A percentile compares a stretch with the other conserved stretches of the same genome.
Conservation (phyloP, 2,329 filamentous ascomycete species). For the Talaromyces albobiverticillius region DNA sequence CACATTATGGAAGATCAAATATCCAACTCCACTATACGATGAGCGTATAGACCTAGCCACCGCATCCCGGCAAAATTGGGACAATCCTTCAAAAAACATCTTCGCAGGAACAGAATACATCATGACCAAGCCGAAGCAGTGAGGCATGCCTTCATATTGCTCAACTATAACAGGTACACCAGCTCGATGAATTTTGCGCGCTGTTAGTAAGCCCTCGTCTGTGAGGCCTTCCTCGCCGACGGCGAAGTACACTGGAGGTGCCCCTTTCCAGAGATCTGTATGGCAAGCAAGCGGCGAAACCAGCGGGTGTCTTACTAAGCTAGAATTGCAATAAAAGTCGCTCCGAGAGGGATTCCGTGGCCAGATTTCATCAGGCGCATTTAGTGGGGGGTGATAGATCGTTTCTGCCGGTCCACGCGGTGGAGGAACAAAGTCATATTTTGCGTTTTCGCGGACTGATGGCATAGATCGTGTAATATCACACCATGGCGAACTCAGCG, state of each 20-base stretch:
- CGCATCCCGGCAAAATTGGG: slow-evolving; percentile 49
- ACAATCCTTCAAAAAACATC: slow-evolving; percentile 56
- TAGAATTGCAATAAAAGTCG: slow-evolving; percentile 41
- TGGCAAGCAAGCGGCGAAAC: slow-evolving; percentile 37
- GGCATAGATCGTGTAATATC: slow-evolving; percentile 44
- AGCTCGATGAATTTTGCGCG: slow-evolving; percentile 37
- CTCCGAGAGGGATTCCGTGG: slow-evolving; percentile 41
- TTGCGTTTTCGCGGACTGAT: slow-evolving; percentile 34
- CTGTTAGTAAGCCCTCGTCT: slow-evolving; percentile 40
- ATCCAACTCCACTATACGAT: slow-evolving; percentile 25
- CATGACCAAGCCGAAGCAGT: slow-evolving; percentile 57
- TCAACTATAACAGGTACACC: slow-evolving; percentile 38
- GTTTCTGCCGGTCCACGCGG: slow-evolving; percentile 24
- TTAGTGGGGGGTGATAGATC: slow-evolving; percentile 24
- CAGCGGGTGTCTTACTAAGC: slow-evolving; percentile 38
- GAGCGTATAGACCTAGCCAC: slow-evolving; percentile 21
- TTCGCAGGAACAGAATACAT: slow-evolving; percentile 43
- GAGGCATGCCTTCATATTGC: slow-evolving; percentile 46
- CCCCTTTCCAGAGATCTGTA: slow-evolving; percentile 37
- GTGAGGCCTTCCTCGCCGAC: slow-evolving; percentile 41
- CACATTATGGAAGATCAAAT: slow-evolving; percentile 30
- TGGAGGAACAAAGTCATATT: slow-evolving; percentile 39
- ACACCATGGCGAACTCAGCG: slow-evolving; percentile 41
- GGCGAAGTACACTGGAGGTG: slow-evolving; percentile 41
- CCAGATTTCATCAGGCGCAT: slow-evolving; percentile 39